Evolutionary conservation across 1,284 basidiomycete genomes (phyloP), one percentile per base, ranked within the genome.

Genomic region (Naganishia albida): DNA sequence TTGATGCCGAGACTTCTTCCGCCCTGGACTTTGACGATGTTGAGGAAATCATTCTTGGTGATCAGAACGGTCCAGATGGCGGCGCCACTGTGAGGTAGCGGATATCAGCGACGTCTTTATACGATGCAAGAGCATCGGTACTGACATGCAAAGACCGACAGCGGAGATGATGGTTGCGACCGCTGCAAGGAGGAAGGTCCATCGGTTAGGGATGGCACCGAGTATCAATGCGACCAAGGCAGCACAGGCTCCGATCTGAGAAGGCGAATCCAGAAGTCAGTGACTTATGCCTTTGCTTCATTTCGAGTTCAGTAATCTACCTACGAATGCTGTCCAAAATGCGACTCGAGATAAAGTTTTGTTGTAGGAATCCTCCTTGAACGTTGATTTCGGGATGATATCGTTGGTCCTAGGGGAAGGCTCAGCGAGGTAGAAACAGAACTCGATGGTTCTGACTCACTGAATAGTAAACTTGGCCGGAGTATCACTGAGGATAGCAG

Each of bases 1-100:
- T 56, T 46, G 60, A 78, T 75, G 39, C 78, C 78, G 25, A 78
- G 69, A 10, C 63, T 59, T 26, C 64, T 67, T 18, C 70, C 73
- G 53, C 70, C 53, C 52, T 71, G 39, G 8, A 77, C 74, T 59
- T 75, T 72, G 59, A 76, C 72, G 28, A 67, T 68, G 49, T 71
- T 71, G 60, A 78, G 50, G 53, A 67, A 74, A 13, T 69, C 62
- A 69, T 77, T 73, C 67, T 78, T 77, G 48, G 71, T 71, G 55
- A 79, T 75, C 62, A 77, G 65, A 2, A 74, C 73, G 13, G 77
- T 77, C 78, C 78, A 80, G 49, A 79, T 71, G 10, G 77, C 75
- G 0, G 78, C 74, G 16, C 77, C 78, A 48, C 76, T 77, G 60
- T 63, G 39, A 56, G 72, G 69, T 70, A 73, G 52, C 56, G 66